Base-by-base conservation (phyloP, 2,329 filamentous ascomycete species). In the Sclerotinia glacialis region DNA sequence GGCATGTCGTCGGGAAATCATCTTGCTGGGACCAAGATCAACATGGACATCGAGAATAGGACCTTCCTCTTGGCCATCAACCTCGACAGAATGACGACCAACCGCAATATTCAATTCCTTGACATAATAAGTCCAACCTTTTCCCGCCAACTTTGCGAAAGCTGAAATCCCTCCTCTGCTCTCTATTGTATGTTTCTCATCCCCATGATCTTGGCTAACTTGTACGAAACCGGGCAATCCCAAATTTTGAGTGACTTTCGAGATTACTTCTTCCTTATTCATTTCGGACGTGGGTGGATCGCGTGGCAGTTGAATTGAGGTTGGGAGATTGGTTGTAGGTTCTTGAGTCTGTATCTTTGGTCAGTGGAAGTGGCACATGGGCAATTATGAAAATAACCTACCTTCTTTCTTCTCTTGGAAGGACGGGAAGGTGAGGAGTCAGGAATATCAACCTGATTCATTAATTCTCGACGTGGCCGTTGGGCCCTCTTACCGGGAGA, bases 41-140 rank as follows among this genome's bases (percentile, higher is more conserved):
- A 99, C 94, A 76, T 97, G 90, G 16, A 98, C 79, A 21, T 73
- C 72, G 8, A n/a, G 5, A 16, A 34, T 28, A 31, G 71, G 71
- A 9, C 79, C 77, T 40, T 78, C 80, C 69, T 75, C 72, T 72
- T 72, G 69, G 23, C 44, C 46, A 44, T 49, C 56, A n/a, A 34
- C 46, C 56, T 49, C 60, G 12, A 34, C 64, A 16, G 65, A 63
- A 42, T 62, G 67, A 75, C 91, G 86, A 53, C 91, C 91, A 70
- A 95, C 93, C 71, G 90, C 88, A 74, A 93, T 85, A 64, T 83
- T 83, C n/a, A 92, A 83, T 69, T 88, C 87, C 69, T 89, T 90
- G 68, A 94, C 87, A 75, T 92, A 94, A 78, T 89, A 95, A 12
- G 91, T 93, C 91, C 91, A 95, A 75, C 92, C 89, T 71, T 87